These are phyloP conservation scores for Neocucurbitaria cava DNA, from an alignment of 2,329 filamentous ascomycete genomes.

Conservation along the genomic window DNA sequence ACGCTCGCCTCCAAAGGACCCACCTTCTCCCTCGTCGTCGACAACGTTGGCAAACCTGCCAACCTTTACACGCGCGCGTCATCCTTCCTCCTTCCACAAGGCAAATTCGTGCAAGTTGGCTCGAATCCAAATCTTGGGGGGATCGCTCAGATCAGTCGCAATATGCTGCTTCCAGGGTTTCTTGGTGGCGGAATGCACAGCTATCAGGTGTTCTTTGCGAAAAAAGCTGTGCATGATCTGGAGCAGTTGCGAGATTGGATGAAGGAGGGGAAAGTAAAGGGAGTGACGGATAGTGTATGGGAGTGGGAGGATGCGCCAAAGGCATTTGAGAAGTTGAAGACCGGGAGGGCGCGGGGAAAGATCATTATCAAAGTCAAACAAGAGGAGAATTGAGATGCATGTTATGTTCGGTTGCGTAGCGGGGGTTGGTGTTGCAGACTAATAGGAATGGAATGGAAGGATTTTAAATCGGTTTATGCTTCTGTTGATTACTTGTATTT, in stretches of 20 bases:
- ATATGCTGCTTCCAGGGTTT: conserved; percentile 54
- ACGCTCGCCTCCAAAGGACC: conserved; percentile 56
- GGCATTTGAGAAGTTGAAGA: conserved; percentile 66
- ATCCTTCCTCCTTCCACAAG: conserved; percentile 58
- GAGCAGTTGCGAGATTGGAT: conserved; percentile 62
- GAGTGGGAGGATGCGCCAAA: conserved; percentile 63
- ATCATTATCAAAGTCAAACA: conserved; percentile 55
- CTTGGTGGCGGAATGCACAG: conserved; percentile 60
- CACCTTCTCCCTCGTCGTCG: conserved; percentile 62
- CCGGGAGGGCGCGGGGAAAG: conserved; percentile 64
- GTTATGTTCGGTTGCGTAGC: background rate
- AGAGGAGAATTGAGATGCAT: conserved; percentile 7
- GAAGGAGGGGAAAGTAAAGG: conserved; percentile 64
- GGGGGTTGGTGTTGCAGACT: background rate
- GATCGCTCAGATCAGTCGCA: conserved; percentile 41
- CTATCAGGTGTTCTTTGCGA: conserved; percentile 49
- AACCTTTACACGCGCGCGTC: conserved; percentile 62
- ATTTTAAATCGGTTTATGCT: too few species aligned
- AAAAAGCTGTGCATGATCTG: conserved; percentile 55
- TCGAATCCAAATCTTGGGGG: conserved; percentile 19
- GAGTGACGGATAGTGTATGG: conserved; percentile 63
- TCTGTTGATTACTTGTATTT: too few species aligned
- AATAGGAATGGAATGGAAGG: too few species aligned
- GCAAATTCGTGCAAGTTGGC: conserved; percentile 54
- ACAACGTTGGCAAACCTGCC: conserved; percentile 62